A percentile compares a stretch with the other conserved stretches of the same genome.
phyloP scores from a whole-genome alignment of 345 rosid genomes.

The Dimocarpus longan region DNA sequence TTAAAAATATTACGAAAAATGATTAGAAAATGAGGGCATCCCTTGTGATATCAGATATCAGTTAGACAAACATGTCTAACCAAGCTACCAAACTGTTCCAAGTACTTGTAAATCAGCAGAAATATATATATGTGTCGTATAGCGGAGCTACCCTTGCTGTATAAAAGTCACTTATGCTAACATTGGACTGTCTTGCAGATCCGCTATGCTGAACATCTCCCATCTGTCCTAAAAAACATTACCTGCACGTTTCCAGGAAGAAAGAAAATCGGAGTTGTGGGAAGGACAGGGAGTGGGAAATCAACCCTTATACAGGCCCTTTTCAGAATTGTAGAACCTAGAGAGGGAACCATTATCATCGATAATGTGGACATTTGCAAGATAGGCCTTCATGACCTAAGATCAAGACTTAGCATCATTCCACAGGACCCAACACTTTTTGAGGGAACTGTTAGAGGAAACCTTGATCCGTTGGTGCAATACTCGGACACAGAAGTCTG shows the following conservation, averaged over 20 bases:
- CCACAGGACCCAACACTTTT: constrained; percentile 97
- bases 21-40: background rate
- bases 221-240: constrained; percentile 76
- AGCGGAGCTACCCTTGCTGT: too few relatives aligned
- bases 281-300: constrained; percentile 97
- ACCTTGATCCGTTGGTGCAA: constrained; percentile 78
- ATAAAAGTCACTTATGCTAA: background rate
- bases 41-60: background rate
- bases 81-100: background rate
- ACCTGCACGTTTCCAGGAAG: constrained; percentile 82
- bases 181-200: constrained; percentile 45
- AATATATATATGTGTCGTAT: background rate
- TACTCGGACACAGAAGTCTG: constrained; percentile 66
- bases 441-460: constrained; percentile 88
- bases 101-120: background rate
- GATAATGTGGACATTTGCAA: constrained; percentile 73
- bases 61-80: background rate
- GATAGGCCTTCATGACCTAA: constrained; percentile 86
- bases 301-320: constrained; percentile 89
- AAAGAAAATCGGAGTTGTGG: constrained; percentile 89
- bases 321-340: constrained; percentile 85
- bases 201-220: constrained; percentile 91
- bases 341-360: constrained; percentile 79
- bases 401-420: constrained; percentile 90
- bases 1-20: background rate